Base-by-base conservation (phyloP, 331 rosid genomes). In the Rosa hybrid region DNA sequence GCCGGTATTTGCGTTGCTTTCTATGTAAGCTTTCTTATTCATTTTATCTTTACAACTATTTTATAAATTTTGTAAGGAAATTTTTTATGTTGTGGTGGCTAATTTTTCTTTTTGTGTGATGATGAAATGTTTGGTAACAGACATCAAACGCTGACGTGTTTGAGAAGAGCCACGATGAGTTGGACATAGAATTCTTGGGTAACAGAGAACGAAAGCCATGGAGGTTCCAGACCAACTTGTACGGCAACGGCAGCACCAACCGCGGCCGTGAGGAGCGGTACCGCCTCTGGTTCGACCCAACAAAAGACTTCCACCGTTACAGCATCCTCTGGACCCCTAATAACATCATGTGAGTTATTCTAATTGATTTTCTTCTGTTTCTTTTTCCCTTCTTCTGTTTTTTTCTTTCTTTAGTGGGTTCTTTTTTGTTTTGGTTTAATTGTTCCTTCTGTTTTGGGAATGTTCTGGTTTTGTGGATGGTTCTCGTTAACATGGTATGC, bases 211-310 rank as follows among this genome's bases (percentile, higher is more conserved):
- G 98, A 38, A 90, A 96, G 79, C 96, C 99, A 16, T 96, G 99
- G 99, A 78, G 94, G 83, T 96, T 96, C 73, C 99, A 96, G 86
- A 96, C 99, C 18, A 96, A 96, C 63, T 63, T 93, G 62, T 96
- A 96, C 74, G 99, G 99, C 18, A 93, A 93, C 62, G 99, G 98
- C 4, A 96, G 99, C 86, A 93, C 98, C 2, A 70, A 70, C 82
- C 98, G 98, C 16, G 99, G 99, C 70, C 88, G 99, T 0, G 98
- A 96, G 79, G 99, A 96, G 71, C 89, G 99, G 0, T 96, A 90
- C 71, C 93, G 99, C 17, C 90, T 96, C 14, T 96, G 99, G 99
- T 96, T 96, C 79, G 99, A 96, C 49, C 99, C 99, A 3, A 78
- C 90, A 34, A 90, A 81, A 71, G 87, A 82, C 74, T 91, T 69